Base-by-base conservation (phyloP, 257 asterid genomes). In the Solanum chilense region DNA sequence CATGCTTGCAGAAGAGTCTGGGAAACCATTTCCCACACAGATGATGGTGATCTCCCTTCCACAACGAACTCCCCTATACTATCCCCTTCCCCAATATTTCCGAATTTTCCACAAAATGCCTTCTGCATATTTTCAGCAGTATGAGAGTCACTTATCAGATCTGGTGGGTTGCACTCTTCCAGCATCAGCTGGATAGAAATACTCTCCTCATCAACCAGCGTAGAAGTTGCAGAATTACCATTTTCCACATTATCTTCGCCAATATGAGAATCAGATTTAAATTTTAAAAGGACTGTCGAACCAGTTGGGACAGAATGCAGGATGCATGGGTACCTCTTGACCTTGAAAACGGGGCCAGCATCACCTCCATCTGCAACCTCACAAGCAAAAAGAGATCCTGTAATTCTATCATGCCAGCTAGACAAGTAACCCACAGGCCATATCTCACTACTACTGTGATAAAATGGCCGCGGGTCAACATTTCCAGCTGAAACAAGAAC, bases 391-490 rank as follows among this genome's bases (percentile, higher is more conserved):
- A 97, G 88, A 69, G 99, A 97, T 87, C 99, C 99, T 3, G 99
- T 94, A 66, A 95, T 88, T 84, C 92, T 95, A 88, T 97, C 99
- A 86, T 97, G 99, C 99, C 99, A 97, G 95, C 95, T 92, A 86
- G 94, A 92, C 91, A 90, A 90, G 91, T 96, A 97, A 86, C 99
- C 99, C 86, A 95, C 93, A 76, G 99, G 99, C 96, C 98, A 97
- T 69, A 97, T 94, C 91, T 93, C 96, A 91, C 88, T 73, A 41
- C 87, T 68, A 69, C 58, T 93, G 88, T 93, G 97, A 90, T 97
- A 97, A 76, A 98, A 76, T 76, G 97, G 94, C 20, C 99, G 93
- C 76, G 91, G 88, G 91, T 97, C 99, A 87, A 97, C 82, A 77
- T 85, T 90, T 70, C 99, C 99, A 44, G 94, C 93, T 83, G 99